Percentiles rank a stretch among this genome's conserved stretches.
Evolutionary conservation across 345 rosid species (phyloP).

Genomic region (Clarkia xantiana): DNA sequence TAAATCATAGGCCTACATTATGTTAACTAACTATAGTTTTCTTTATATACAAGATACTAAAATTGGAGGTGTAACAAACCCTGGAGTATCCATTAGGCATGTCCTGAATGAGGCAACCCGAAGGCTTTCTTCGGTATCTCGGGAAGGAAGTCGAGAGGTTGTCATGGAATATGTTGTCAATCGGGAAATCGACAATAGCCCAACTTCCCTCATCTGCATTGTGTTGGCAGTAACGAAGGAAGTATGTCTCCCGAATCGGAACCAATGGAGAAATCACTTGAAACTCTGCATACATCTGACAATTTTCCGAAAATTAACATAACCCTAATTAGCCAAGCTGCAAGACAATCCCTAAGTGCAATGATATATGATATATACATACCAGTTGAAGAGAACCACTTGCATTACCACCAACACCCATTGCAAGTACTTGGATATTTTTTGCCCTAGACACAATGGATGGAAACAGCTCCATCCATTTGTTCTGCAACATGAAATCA

Average conservation of each 20-base stretch:
- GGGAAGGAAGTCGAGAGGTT: constrained; percentile 36
- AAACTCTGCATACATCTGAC: constrained; percentile 77
- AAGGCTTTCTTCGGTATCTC: constrained; percentile 48
- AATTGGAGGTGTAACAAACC: constrained; percentile 20
- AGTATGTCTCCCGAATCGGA: constrained; percentile 67
- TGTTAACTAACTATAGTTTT: no score
- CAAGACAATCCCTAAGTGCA: neutral
- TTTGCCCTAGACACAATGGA: constrained; percentile 83
- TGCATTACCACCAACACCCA: constrained; percentile 42
- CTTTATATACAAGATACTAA: no score
- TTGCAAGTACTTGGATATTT: constrained; percentile 50
- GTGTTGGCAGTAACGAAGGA: constrained; percentile 75
- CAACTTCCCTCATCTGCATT: constrained; percentile 48
- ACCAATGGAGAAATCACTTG: constrained; percentile 76
- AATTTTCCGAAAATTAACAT: constrained; percentile 3
- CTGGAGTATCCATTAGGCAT: constrained; percentile 95
- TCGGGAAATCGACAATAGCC: constrained; percentile 77
- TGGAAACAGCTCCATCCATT: constrained; percentile 86
- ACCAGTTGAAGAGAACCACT: constrained; percentile 85
- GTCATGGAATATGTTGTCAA: constrained; percentile 40
- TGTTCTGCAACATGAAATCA: constrained; percentile 26
- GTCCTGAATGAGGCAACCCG: constrained; percentile 88
- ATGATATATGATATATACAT: no score
- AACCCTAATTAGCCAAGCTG: no score
- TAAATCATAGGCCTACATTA: no score